A percentile compares a stretch with the other conserved stretches of the same genome.
phyloP scores from a whole-genome alignment of 768 basidiomycete genomes.

The Leccinum barrowsii region DNA sequence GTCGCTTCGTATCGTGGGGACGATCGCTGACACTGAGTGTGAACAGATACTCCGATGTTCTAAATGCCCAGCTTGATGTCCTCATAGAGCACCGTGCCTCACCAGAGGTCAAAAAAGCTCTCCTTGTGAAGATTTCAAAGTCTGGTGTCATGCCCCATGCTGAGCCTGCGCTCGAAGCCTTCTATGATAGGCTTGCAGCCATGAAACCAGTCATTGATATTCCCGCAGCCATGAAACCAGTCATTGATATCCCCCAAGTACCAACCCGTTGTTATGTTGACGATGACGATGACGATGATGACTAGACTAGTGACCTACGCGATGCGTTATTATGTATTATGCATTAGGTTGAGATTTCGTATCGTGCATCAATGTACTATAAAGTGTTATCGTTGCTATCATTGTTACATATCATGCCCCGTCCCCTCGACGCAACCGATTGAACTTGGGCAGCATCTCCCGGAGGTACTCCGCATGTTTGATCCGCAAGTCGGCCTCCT shows the following conservation, averaged over 20 bases:
- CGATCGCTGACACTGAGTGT: neutral
- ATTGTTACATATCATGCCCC: constrained; percentile 33
- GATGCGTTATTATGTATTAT: neutral
- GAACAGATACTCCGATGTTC: constrained; percentile 18
- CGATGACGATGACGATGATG: too few species aligned
- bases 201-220: neutral
- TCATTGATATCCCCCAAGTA: too few species aligned
- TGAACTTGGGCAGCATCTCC: constrained; percentile 91
- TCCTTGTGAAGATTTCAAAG: constrained; percentile 8
- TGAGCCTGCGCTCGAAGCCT: constrained; percentile 10
- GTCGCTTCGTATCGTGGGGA: neutral
- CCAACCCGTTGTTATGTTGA: too few species aligned
- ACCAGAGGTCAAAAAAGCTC: constrained; percentile 12
- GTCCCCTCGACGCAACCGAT: constrained; percentile 62
- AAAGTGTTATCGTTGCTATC: too few species aligned
- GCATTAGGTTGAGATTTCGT: neutral
- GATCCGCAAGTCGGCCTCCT: constrained; percentile 76
- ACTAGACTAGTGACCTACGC: neutral
- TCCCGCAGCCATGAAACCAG: neutral
- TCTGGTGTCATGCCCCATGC: constrained; percentile 8
- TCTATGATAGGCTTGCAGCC: constrained; percentile 12
- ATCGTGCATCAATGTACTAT: too few species aligned
- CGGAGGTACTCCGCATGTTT: constrained; percentile 91
- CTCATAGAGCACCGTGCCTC: constrained; percentile 9
- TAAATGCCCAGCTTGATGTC: constrained; percentile 12